Base-by-base conservation (phyloP, 306 rosid species). In the Vigna trinervia region DNA sequence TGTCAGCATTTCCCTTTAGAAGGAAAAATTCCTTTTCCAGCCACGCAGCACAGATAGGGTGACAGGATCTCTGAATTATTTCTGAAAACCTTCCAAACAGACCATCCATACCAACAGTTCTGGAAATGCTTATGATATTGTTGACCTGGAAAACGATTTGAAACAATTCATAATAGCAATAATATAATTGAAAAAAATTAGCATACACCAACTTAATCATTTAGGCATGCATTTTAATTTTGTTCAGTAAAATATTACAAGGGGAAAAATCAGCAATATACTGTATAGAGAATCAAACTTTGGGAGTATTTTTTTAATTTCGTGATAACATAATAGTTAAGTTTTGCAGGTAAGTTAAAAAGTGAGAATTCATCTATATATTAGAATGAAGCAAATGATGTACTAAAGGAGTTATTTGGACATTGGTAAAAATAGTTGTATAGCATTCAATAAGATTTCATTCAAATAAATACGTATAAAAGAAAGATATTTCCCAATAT, bases 41-140 rank as follows among this genome's bases (percentile, higher is more conserved):
- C 99, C 99, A 95, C 38, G 79, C 74, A 66, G 80, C 63, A 81
- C 96, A 90, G 57, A 87, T 82, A 78, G 96, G 88, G 38, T 60
- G 78, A 84, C 86, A 85, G 26, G 88, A 87, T 43, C 84, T 90
- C 73, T 76, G 86, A 73, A 92, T 82, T 47, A 89, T 83, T 65
- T 82, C 85, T 75, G 94, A 83, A 88, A 90, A 87, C 81, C 82
- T 74, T 34, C 71, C 72, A 75, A 84, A 82, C 67, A 88, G 79
- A 82, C 84, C 86, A 81, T 82, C 85, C 80, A 71, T 47, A 77
- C 73, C 76, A 71, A 73, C 76, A 63, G 84, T 82, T 73, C 63
- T 61, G 57, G 86, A 80, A 72, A 71, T 63, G 34, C 71, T 81
- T 76, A 91, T 81, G 71, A 85, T 85, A 68, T 73, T 76, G 78